phyloP scores from a whole-genome alignment of 768 basidiomycete species.

The Boletus fagicola region DNA sequence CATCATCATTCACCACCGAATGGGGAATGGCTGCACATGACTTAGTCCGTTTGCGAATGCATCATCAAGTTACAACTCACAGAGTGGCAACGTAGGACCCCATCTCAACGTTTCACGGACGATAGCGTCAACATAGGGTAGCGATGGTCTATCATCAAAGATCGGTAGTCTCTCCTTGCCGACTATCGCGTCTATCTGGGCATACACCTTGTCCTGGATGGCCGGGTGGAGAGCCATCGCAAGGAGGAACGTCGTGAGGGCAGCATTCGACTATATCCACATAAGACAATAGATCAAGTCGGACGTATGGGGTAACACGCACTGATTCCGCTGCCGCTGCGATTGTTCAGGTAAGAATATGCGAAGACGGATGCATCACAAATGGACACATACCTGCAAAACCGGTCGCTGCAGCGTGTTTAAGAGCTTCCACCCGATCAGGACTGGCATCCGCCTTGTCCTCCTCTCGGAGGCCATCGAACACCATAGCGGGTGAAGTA shows the following conservation, averaged over 20 bases:
- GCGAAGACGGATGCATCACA: background rate
- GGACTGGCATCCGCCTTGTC: background rate
- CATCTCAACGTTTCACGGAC: slow-evolving; percentile 34
- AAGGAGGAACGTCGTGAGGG: slow-evolving; percentile 11
- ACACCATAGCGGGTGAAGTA: slow-evolving; percentile 15
- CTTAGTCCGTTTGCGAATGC: background rate
- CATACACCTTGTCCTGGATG: slow-evolving; percentile 18
- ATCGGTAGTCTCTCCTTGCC: slow-evolving; percentile 23
- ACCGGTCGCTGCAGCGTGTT: slow-evolving; percentile 17
- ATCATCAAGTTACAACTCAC: slow-evolving; percentile 9
- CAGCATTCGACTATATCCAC: slow-evolving; percentile 8
- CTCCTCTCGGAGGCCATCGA: slow-evolving; percentile 12
- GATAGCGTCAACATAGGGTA: slow-evolving; percentile 39
- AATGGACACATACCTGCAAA: slow-evolving; percentile 8
- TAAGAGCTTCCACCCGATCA: slow-evolving; percentile 6
- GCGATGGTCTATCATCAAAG: slow-evolving; percentile 10
- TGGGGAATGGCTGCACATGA: slow-evolving; percentile 15
- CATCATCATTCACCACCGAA: slow-evolving; percentile 11
- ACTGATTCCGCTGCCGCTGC: slow-evolving; percentile 19
- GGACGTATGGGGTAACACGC: background rate
- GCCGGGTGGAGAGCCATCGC: slow-evolving; percentile 19
- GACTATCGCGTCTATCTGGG: slow-evolving; percentile 18
- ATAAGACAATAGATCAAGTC: background rate
- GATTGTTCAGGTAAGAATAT: background rate
- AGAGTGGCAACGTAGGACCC: slow-evolving; percentile 12